Evolutionary conservation across 768 basidiomycete species (phyloP).

Genomic region (Leucosporidium scottii): DNA sequence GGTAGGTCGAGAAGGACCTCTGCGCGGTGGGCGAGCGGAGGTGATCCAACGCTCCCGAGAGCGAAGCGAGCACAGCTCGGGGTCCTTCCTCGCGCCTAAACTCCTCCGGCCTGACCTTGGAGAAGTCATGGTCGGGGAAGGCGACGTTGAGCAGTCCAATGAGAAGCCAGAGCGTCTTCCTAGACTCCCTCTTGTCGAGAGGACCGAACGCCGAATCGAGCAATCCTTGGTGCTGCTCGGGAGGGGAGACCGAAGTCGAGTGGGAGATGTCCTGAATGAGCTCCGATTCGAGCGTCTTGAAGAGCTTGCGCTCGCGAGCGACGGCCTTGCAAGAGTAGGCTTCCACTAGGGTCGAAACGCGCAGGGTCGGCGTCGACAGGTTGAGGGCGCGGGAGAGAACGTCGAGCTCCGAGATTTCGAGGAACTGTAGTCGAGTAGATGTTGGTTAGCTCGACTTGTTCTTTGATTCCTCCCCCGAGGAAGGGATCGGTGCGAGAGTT

Average conservation of each 20-base stretch:
- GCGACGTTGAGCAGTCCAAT: constrained; percentile 95
- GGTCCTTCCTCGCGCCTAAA: constrained; percentile 70
- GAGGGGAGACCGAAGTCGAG: constrained; percentile 57
- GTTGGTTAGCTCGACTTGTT: background rate
- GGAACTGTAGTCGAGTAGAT: constrained; percentile 6
- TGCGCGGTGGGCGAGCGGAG: constrained; percentile 42
- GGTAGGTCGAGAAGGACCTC: constrained; percentile 79
- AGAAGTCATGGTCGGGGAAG: constrained; percentile 96
- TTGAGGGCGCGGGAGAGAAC: constrained; percentile 35
- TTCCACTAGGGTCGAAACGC: constrained; percentile 53
- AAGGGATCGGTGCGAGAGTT: background rate
- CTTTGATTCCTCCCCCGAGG: too few species aligned
- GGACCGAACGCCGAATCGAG: constrained; percentile 78
- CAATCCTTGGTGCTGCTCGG: constrained; percentile 63
- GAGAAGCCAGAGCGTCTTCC: constrained; percentile 91
- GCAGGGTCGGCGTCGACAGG: constrained; percentile 29
- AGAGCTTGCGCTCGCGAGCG: constrained; percentile 92
- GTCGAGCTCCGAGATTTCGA: constrained; percentile 37
- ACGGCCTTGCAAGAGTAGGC: constrained; percentile 98
- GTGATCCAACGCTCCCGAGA: constrained; percentile 72
- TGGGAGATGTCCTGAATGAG: constrained; percentile 69
- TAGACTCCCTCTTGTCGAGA: constrained; percentile 69
- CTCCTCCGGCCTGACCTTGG: constrained; percentile 78
- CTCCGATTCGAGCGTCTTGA: constrained; percentile 80
- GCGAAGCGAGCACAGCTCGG: constrained; percentile 64